Evolutionary conservation across 805 yeast genomes (phyloP).

Genomic region (Candida quercuum): DNA sequence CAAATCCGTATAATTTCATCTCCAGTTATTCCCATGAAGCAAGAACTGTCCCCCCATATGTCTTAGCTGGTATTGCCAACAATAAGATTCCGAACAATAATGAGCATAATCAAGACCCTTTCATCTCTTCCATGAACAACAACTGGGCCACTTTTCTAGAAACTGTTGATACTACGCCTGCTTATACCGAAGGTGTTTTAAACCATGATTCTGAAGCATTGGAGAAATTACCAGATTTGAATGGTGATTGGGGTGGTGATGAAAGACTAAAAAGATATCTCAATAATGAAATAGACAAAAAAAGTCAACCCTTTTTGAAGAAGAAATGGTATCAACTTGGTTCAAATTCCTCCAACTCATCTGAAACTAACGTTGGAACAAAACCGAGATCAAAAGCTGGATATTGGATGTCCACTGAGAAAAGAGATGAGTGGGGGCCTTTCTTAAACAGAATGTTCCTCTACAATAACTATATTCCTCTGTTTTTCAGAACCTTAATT

Average conservation of each 20-base stretch:
- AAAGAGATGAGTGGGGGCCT: slow-evolving; percentile 60
- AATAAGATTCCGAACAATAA: slow-evolving; percentile 11
- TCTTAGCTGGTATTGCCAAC: slow-evolving; percentile 44
- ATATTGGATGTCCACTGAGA: slow-evolving; percentile 64
- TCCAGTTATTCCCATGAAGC: slow-evolving; percentile 33
- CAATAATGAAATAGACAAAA: slow-evolving; percentile 25
- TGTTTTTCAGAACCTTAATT: slow-evolving; percentile 60
- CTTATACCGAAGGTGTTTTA: slow-evolving; percentile 24
- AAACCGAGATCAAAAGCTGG: slow-evolving; percentile 52
- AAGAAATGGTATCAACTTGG: slow-evolving; percentile 6
- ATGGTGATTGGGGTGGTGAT: slow-evolving; percentile 68
- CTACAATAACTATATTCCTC: slow-evolving; percentile 76
- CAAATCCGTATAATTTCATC: slow-evolving; percentile 17
- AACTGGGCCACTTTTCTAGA: slow-evolving; percentile 48
- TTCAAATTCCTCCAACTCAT: slow-evolving; percentile 3
- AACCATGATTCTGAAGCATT: slow-evolving; percentile 17
- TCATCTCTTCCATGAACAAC: slow-evolving; percentile 32
- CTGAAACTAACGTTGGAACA: slow-evolving; percentile 26
- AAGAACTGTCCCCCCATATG: slow-evolving; percentile 58
- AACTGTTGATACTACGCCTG: slow-evolving; percentile 40
- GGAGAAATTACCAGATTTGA: slow-evolving; percentile 34
- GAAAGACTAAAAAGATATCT: slow-evolving; percentile 52
- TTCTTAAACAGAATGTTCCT: slow-evolving; percentile 53
- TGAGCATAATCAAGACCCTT: slow-evolving; percentile 24
- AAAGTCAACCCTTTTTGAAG: not conserved